phyloP scores from a whole-genome alignment of 495 filamentous ascomycete genomes.

The Penicillium riverlandense region DNA sequence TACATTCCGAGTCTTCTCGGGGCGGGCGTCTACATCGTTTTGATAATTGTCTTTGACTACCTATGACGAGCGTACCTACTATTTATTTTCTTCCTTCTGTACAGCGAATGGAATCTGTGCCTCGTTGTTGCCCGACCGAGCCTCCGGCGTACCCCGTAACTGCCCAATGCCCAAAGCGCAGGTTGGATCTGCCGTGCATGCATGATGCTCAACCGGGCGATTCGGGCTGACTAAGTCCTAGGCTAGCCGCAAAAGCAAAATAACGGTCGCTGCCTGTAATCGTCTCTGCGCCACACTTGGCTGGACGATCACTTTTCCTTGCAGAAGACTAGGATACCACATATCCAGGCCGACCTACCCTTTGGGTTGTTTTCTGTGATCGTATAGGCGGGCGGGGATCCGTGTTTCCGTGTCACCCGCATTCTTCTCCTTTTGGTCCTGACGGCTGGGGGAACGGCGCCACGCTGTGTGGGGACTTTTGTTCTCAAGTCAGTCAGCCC shows the following conservation, averaged over 20 bases:
- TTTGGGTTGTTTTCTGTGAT: constrained; percentile 1
- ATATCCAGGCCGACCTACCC: not conserved
- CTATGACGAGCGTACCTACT: not conserved
- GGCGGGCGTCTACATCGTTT: not conserved
- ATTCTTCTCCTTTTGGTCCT: not conserved
- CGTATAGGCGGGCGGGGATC: constrained; percentile 8
- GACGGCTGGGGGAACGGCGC: constrained; percentile 8
- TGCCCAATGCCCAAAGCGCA: constrained; percentile 16
- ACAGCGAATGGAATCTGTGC: not conserved
- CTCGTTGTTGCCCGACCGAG: no score
- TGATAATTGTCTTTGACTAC: not conserved
- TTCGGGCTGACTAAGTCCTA: not conserved
- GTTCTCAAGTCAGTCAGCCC: not conserved
- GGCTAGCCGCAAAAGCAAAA: no score
- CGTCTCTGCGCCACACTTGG: no score
- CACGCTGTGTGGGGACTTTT: not conserved
- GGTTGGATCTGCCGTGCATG: constrained; percentile 16
- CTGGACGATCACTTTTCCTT: no score
- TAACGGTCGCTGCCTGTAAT: no score
- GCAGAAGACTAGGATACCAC: no score
- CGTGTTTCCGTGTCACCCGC: constrained; percentile 6
- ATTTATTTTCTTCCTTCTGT: not conserved
- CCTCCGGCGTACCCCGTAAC: no score
- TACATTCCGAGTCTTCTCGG: constrained; percentile 11
- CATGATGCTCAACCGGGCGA: not conserved